Evolutionary conservation across 768 basidiomycete species (phyloP).

Genomic region (Xerocomellus intermedius): DNA sequence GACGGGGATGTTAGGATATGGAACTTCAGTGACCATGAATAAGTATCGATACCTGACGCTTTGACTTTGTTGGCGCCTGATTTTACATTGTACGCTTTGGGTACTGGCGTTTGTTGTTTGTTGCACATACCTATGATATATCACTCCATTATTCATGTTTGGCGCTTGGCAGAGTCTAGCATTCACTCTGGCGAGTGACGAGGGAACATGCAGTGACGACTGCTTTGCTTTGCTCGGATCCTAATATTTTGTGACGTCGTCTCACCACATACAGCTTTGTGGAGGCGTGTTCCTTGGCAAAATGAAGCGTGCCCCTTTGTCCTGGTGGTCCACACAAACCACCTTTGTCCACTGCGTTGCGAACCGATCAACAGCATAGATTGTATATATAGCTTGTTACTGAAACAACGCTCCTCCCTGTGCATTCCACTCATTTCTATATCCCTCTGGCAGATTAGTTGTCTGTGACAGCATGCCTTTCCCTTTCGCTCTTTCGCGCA

Average conservation of each 20-base stretch:
- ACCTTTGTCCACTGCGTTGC: conserved; percentile 9
- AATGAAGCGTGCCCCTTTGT: conserved; percentile 6
- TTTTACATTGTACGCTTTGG: not conserved
- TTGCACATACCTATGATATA: conserved; percentile 3
- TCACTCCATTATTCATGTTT: not conserved
- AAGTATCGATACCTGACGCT: not conserved
- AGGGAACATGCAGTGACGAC: too few relatives aligned
- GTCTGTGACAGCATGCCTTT: conserved; percentile 32
- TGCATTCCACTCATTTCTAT: conserved; percentile 6
- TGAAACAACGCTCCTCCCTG: not conserved
- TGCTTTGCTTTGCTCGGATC: not conserved
- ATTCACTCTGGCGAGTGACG: too few relatives aligned
- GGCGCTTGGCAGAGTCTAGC: not conserved
- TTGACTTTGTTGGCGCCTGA: not conserved
- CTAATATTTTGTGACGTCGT: not conserved
- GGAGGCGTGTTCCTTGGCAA: not conserved
- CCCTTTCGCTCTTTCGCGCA: conserved; percentile 20
- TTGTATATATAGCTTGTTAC: conserved; percentile 15
- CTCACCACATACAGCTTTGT: not conserved
- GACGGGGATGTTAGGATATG: conserved; percentile 87
- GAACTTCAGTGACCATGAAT: conserved; percentile 51
- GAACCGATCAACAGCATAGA: not conserved
- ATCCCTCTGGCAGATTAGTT: not conserved
- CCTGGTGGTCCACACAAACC: conserved; percentile 4
- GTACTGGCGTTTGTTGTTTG: not conserved